Conservation (phyloP, 202 grass and related monocot species). For the Dendrocalamus latiflorus region DNA sequence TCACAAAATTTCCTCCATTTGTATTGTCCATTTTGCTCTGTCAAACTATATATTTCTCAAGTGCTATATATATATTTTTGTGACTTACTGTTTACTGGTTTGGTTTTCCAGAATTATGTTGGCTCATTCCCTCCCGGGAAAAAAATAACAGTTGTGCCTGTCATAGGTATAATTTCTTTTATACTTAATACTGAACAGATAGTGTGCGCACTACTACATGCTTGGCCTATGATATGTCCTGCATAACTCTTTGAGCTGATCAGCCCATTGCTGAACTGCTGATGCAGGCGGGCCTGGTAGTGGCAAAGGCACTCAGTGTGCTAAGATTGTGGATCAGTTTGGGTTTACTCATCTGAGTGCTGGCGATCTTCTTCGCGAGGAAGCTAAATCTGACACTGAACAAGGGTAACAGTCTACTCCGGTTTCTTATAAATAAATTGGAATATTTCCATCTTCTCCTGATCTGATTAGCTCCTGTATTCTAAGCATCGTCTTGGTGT, state of each 20-base stretch:
- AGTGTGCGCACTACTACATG: not conserved
- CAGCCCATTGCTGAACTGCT: not conserved
- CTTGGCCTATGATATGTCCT: not conserved
- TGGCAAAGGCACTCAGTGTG: slow-evolving; percentile 89
- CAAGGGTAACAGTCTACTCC: slow-evolving; percentile 50
- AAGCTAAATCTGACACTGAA: slow-evolving; percentile 64
- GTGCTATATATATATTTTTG: not conserved
- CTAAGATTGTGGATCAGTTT: slow-evolving; percentile 68
- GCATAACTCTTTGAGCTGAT: slow-evolving; percentile 21
- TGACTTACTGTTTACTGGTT: not conserved
- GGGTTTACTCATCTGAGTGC: slow-evolving; percentile 77
- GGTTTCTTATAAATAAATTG: not conserved
- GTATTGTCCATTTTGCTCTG: not conserved
- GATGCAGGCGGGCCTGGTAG: slow-evolving; percentile 72
- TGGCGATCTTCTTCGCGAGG: slow-evolving; percentile 79
- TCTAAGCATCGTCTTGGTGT: not conserved
- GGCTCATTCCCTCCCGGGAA: slow-evolving; percentile 39
- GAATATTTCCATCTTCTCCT: not conserved
- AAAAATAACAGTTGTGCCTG: slow-evolving; percentile 62
- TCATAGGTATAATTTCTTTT: slow-evolving; percentile 51
- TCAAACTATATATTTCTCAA: not conserved
- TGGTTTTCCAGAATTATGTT: slow-evolving; percentile 30
- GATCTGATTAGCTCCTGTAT: not conserved
- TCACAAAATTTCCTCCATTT: not conserved
- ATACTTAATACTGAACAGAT: not conserved